These are phyloP conservation scores for Neostapfia colusana DNA, from an alignment of 176 grass and related monocot species.

Conservation along the genomic window DNA sequence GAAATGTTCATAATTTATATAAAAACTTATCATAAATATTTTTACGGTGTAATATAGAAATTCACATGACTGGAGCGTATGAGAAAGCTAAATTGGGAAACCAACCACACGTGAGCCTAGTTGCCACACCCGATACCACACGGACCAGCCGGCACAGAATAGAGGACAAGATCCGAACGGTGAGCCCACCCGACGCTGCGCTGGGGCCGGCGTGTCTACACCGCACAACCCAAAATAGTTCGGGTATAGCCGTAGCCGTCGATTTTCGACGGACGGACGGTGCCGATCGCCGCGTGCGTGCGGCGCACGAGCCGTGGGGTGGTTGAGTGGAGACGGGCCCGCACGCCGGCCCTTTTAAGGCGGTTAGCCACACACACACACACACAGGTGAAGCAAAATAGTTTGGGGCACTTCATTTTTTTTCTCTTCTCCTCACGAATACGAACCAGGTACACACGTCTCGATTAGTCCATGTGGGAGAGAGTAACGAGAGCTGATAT, in stretches of 20 bases:
- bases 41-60: no score
- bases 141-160: not conserved
- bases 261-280: not conserved
- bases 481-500: not conserved
- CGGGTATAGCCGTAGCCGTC: not conserved
- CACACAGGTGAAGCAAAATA: not conserved
- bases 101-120: not conserved
- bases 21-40: no score
- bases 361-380: not conserved
- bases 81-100: not conserved
- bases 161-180: not conserved
- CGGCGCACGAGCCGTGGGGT: not conserved
- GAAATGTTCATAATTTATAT: no score
- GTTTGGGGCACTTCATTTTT: not conserved
- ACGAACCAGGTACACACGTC: not conserved
- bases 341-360: not conserved
- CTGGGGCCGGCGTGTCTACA: slow-evolving; percentile 22
- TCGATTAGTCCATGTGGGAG: not conserved
- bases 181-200: slow-evolving; percentile 6
- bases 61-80: not conserved
- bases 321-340: slow-evolving; percentile 21
- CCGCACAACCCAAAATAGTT: not conserved
- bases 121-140: slow-evolving; percentile 7
- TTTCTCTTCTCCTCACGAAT: not conserved
- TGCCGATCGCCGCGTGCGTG: not conserved